These are phyloP conservation scores for Uronychia setigera DNA, from an alignment of 73 alveolate species.

Conservation along the genomic window DNA sequence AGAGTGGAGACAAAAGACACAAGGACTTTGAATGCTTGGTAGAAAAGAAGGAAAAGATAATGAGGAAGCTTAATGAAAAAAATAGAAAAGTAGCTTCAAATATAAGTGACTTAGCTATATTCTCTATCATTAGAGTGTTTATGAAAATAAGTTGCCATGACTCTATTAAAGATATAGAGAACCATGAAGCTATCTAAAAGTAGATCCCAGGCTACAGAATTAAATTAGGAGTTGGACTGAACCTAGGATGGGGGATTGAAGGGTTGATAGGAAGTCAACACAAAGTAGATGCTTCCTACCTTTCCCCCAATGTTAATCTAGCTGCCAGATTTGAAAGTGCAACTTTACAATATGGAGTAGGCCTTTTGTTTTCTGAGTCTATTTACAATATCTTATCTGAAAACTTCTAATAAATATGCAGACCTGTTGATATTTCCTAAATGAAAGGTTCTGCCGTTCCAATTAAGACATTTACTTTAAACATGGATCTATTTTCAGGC, in stretches of 20 bases:
- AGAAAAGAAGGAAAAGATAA: slow-evolving; percentile 13
- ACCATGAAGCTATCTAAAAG: slow-evolving; percentile 23
- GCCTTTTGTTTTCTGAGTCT: slow-evolving; percentile 67
- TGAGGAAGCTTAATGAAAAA: neutral
- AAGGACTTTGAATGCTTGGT: neutral
- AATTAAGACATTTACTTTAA: slow-evolving; percentile 68
- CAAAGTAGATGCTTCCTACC: slow-evolving; percentile 84
- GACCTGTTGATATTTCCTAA: slow-evolving; percentile 72
- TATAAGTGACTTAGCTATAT: slow-evolving; percentile 70
- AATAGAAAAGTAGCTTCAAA: neutral
- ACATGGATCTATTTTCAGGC: too few species aligned
- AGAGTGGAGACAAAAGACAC: neutral
- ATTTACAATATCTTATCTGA: slow-evolving; percentile 69
- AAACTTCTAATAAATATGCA: slow-evolving; percentile 53
- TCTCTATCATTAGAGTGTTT: slow-evolving; percentile 62
- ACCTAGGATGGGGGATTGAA: slow-evolving; percentile 91
- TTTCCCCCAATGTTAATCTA: slow-evolving; percentile 82
- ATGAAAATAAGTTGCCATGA: slow-evolving; percentile 53
- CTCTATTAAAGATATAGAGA: slow-evolving; percentile 26
- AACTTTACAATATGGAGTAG: slow-evolving; percentile 78
- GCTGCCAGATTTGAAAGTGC: slow-evolving; percentile 88
- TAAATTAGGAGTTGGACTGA: slow-evolving; percentile 84
- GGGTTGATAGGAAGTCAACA: slow-evolving; percentile 81
- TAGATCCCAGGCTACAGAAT: slow-evolving; percentile 57
- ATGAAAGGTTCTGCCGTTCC: slow-evolving; percentile 74